These are phyloP conservation scores for Thelonectria discophora DNA, from an alignment of 2,329 filamentous ascomycete species.

Conservation along the genomic window DNA sequence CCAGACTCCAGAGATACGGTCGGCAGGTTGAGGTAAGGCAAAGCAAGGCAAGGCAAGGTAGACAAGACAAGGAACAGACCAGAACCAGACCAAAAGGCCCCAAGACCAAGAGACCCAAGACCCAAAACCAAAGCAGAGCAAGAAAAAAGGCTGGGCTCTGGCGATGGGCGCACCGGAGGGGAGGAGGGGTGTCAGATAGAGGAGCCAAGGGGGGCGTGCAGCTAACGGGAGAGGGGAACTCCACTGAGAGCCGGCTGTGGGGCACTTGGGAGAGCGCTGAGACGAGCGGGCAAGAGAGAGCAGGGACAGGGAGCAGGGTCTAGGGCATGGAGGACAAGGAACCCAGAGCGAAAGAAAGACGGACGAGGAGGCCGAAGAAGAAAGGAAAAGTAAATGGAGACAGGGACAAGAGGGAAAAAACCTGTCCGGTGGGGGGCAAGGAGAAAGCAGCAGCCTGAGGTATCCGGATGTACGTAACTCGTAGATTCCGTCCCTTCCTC, in stretches of 20 bases:
- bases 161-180: conserved; percentile 28
- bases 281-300: conserved; percentile 31
- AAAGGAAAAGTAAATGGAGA: conserved; percentile 20
- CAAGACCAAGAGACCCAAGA: conserved; percentile 20
- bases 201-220: background rate
- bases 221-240: conserved; percentile 4
- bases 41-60: conserved; percentile 22
- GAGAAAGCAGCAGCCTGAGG: background rate
- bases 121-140: conserved; percentile 22
- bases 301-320: conserved; percentile 24
- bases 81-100: conserved; percentile 26
- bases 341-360: background rate
- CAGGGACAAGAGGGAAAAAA: too few species aligned
- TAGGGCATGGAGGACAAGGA: conserved; percentile 21
- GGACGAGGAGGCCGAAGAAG: background rate
- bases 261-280: conserved; percentile 31
- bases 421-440: background rate
- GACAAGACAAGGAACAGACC: conserved; percentile 28
- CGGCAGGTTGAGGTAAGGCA: conserved; percentile 27
- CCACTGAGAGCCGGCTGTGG: conserved; percentile 10
- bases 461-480: background rate
- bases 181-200: conserved; percentile 29
- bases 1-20: conserved; percentile 31
- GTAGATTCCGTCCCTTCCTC: background rate
- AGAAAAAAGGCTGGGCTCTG: conserved; percentile 22